phyloP scores from a whole-genome alignment of 495 filamentous ascomycete genomes.

The Endocarpon pusillum region DNA sequence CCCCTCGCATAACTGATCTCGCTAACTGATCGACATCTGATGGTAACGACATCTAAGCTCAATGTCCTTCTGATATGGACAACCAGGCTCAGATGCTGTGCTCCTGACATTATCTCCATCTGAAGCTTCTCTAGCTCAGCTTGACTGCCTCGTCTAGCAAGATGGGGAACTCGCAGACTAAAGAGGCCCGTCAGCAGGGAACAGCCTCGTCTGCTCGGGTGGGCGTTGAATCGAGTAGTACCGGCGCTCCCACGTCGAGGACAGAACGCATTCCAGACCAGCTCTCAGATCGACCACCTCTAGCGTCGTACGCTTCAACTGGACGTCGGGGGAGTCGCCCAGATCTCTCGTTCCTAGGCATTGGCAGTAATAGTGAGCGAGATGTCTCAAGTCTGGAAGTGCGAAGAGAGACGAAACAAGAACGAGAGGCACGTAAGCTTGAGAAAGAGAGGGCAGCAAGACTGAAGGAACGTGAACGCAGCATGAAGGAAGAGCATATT shows the following conservation, averaged over 20 bases:
- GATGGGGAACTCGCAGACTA: slow-evolving; percentile 47
- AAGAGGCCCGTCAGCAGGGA: slow-evolving; percentile 30
- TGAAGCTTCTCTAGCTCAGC: slow-evolving; percentile 4
- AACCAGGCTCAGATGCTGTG: no score
- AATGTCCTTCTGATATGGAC: no score
- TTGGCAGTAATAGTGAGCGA: slow-evolving; percentile 25
- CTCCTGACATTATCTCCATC: slow-evolving; percentile 2
- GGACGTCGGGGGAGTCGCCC: slow-evolving; percentile 33
- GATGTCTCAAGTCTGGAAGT: slow-evolving; percentile 30
- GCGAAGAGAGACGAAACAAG: slow-evolving; percentile 74
- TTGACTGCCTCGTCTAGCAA: slow-evolving; percentile 3
- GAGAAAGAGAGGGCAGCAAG: slow-evolving; percentile 64
- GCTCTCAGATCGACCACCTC: slow-evolving; percentile 5
- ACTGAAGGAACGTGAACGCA: slow-evolving; percentile 72
- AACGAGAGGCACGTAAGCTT: slow-evolving; percentile 67
- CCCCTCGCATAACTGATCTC: no score
- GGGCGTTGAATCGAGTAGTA: slow-evolving; percentile 12
- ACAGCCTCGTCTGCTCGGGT: slow-evolving; percentile 13
- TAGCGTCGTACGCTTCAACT: slow-evolving; percentile 14
- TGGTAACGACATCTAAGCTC: no score
- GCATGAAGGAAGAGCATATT: slow-evolving; percentile 81
- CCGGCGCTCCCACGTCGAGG: slow-evolving; percentile 8
- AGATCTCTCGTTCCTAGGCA: slow-evolving; percentile 38
- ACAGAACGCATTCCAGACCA: slow-evolving; percentile 8
- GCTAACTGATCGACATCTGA: no score